Base-by-base conservation (phyloP, 2,329 filamentous ascomycete species). In the Cladosporium austrohemisphaericum region DNA sequence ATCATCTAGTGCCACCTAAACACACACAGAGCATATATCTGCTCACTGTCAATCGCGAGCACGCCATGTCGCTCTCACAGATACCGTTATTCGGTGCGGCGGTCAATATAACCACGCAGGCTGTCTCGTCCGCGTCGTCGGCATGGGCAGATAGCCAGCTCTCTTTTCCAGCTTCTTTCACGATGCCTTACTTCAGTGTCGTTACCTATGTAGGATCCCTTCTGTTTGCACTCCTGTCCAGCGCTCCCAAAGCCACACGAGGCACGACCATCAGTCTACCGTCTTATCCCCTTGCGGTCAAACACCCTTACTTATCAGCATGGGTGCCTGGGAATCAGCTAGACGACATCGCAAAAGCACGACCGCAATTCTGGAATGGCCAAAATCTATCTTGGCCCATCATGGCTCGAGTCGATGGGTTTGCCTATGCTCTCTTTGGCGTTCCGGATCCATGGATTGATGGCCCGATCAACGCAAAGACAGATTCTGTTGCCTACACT, bases 281-380 rank as follows among this genome's bases (percentile, higher is more conserved):
- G 19, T 59, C 57, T 0, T 59, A 57, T 25, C 56, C 63, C 4
- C 52, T 65, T 13, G 64, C 64, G 9, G 64, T 65, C 20, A 61
- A 60, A 36, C 62, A 57, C 20, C 64, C 64, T 3, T 67, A 66
- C 28, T 51, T 67, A 2, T 66, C 60, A 2, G 57, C 65, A 20
- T 68, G 66, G 65, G 57, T 68, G 1, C 63, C 64, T 6, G 59
- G 63, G n/a, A 52, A 59, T 16, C 45, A 56, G 28, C 52, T 62
- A 0, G 38, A 49, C 3, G 55, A 63, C 48, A 46, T 61, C 8
- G 57, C 64, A 2, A 54, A 52, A 2, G 58, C 57, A 2, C 54
- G 60, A 32, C 55, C 65, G 2, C 52, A 66, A 35, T 68, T 68
- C 51, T 68, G 65, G 66, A 50, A 57, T 2, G 65, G 65, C n/a